Conservation (phyloP, 73 alveolate species). For the Paramecium caudatum region DNA sequence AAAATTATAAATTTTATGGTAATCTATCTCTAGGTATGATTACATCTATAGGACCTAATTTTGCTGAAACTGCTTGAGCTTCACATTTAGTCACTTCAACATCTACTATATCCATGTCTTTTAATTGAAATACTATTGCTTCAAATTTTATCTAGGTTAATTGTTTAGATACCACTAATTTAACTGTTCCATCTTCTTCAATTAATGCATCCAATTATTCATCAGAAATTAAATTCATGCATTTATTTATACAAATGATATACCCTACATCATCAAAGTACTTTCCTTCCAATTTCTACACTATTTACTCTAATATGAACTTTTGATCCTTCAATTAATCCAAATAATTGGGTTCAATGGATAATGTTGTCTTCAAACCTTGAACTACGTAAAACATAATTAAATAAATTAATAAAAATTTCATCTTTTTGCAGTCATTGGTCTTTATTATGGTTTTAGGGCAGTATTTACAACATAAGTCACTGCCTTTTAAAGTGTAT, state of each 20-base stretch:
- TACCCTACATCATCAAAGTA: constrained; percentile 47
- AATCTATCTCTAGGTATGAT: constrained; percentile 29
- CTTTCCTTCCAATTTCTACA: constrained; percentile 61
- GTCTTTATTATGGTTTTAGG: constrained; percentile 23
- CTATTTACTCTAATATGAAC: constrained; percentile 45
- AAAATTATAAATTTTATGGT: neutral
- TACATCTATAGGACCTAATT: constrained; percentile 56
- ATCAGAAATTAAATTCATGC: constrained; percentile 23
- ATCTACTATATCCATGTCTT: constrained; percentile 51
- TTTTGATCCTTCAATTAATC: constrained; percentile 57
- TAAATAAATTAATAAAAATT: too few species aligned
- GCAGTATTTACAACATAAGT: constrained; percentile 51
- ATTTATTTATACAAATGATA: constrained; percentile 41
- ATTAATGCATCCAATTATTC: constrained; percentile 51
- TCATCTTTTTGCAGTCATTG: constrained; percentile 64
- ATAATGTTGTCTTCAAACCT: constrained; percentile 38
- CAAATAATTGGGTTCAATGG: constrained; percentile 56
- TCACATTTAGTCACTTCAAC: constrained; percentile 62
- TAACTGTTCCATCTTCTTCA: constrained; percentile 66
- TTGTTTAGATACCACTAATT: neutral
- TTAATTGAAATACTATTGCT: constrained; percentile 12
- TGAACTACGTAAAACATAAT: constrained; percentile 22
- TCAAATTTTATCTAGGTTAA: constrained; percentile 18
- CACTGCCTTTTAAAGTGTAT: constrained; percentile 54
- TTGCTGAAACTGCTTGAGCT: neutral